Percentiles rank a stretch among this genome's conserved stretches.
These are phyloP conservation scores for Coniochaeta prunicola DNA, from an alignment of 2,329 filamentous ascomycete species.

Conservation along the genomic window DNA sequence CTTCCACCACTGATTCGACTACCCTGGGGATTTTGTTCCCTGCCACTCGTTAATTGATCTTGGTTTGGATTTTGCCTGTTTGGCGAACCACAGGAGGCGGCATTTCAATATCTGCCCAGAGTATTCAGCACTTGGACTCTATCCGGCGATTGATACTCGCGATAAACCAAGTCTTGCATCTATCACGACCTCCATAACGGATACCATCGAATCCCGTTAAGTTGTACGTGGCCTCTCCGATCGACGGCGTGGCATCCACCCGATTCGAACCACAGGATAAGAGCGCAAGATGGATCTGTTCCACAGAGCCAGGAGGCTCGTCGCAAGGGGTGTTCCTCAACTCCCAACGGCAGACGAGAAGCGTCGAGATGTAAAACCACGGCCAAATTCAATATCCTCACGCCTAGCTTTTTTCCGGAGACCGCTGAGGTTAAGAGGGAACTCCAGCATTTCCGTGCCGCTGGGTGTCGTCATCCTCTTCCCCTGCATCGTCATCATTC, in stretches of 20 bases:
- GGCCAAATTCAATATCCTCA: slow-evolving; percentile 31
- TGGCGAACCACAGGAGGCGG: not conserved
- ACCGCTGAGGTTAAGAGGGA: slow-evolving; percentile 81
- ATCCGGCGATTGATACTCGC: not conserved
- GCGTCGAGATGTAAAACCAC: slow-evolving; percentile 21
- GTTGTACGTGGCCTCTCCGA: not conserved
- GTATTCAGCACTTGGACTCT: not conserved
- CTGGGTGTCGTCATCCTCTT: slow-evolving; percentile 90
- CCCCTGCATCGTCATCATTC: slow-evolving; percentile 80
- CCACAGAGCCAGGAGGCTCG: slow-evolving; percentile 45
- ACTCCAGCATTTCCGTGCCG: slow-evolving; percentile 87
- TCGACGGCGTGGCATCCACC: not conserved
- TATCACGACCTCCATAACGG: not conserved
- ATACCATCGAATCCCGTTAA: not conserved
- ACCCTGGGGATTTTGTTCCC: not conserved
- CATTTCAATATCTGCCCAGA: not conserved
- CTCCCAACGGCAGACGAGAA: slow-evolving; percentile 48
- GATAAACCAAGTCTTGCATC: not conserved
- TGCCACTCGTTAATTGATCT: not conserved
- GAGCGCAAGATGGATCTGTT: slow-evolving; percentile 45
- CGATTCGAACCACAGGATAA: not conserved
- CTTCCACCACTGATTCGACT: not conserved
- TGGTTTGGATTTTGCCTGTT: not conserved
- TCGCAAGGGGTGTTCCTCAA: slow-evolving; percentile 32
- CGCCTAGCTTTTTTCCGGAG: slow-evolving; percentile 75